phyloP scores from a whole-genome alignment of 2,329 filamentous ascomycete genomes.

The Ophiostoma perfectum region DNA sequence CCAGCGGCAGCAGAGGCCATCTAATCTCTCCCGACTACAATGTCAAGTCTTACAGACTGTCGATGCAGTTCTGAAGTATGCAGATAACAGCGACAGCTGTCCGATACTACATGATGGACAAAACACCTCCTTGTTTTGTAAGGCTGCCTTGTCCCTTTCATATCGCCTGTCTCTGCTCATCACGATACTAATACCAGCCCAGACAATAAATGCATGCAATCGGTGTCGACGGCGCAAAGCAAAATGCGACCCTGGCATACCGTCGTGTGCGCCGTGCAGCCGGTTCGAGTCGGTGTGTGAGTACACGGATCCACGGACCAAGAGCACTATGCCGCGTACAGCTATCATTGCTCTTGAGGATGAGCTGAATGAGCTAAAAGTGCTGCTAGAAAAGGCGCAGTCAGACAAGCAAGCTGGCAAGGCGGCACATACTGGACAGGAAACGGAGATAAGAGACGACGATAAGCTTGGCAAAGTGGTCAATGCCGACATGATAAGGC shows the following conservation, averaged over 20 bases:
- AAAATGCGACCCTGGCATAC: conserved; percentile 20
- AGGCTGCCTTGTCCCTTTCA: no score
- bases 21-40: not conserved
- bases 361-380: not conserved
- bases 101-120: no score
- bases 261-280: conserved; percentile 24
- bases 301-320: conserved; percentile 27
- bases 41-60: not conserved
- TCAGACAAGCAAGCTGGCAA: conserved; percentile 6
- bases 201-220: conserved; percentile 22
- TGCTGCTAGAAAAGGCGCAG: not conserved
- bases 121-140: not conserved
- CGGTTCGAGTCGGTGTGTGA: conserved; percentile 26
- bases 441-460: no score
- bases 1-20: not conserved
- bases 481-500: conserved; percentile 20
- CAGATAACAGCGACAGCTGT: no score
- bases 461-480: not conserved
- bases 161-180: not conserved
- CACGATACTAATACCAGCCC: not conserved
- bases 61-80: no score
- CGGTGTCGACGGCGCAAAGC: conserved; percentile 20
- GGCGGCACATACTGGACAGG: no score
- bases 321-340: conserved; percentile 20
- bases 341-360: not conserved